Percentiles rank a stretch among this genome's conserved stretches.
phyloP scores from a whole-genome alignment of 1,284 basidiomycete species.

The Naganishia cerealis region DNA sequence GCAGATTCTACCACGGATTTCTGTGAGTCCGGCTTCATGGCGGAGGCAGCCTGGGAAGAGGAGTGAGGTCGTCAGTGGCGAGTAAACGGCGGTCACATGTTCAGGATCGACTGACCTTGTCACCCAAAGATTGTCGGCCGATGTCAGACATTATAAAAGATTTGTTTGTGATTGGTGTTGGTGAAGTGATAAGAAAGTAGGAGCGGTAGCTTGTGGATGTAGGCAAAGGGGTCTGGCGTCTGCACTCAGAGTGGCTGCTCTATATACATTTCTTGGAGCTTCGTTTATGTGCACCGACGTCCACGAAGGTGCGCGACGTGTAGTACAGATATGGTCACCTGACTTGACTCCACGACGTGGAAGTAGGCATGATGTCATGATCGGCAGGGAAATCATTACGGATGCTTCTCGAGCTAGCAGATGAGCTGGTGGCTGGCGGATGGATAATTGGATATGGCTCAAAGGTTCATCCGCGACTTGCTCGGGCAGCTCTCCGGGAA shows the following conservation, averaged over 20 bases:
- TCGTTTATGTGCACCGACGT: background rate
- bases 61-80: too few relatives aligned
- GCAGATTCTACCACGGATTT: conserved; percentile 23
- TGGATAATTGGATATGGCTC: too few relatives aligned
- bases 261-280: background rate
- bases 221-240: background rate
- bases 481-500: too few relatives aligned
- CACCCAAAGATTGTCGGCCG: conserved; percentile 44
- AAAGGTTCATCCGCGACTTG: too few relatives aligned
- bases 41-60: conserved; percentile 37
- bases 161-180: conserved; percentile 19
- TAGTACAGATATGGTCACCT: background rate
- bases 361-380: conserved; percentile 5
- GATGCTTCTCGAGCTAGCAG: too few relatives aligned
- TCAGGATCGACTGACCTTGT: conserved; percentile 35
- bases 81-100: too few relatives aligned
- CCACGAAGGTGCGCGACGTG: background rate
- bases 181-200: background rate
- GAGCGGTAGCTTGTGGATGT: background rate
- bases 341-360: background rate
- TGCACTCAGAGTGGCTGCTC: background rate
- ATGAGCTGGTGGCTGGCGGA: too few relatives aligned
- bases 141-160: conserved; percentile 37
- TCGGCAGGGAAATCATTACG: background rate
- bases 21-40: conserved; percentile 48